Base-by-base conservation (phyloP, 2,329 filamentous ascomycete species). In the Ophiostoma sp. region DNA sequence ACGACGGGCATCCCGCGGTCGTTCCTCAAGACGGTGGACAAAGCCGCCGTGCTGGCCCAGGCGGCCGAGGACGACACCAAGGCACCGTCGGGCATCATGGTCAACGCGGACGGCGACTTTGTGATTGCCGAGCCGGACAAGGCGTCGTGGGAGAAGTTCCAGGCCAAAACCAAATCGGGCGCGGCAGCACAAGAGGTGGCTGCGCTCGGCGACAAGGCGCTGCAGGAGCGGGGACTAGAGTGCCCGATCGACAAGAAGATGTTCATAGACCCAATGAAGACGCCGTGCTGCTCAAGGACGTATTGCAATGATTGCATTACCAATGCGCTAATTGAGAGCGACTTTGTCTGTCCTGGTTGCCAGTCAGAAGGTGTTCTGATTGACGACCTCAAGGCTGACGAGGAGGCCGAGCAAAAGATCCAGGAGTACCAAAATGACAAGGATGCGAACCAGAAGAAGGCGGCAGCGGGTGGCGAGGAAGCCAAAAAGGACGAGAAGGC, bases 271-370 rank as follows among this genome's bases (percentile, higher is more conserved):
- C 95, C 96, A 88, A 96, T 97, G 88, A 97, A 97, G 89, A 98
- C 96, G 81, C 95, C 96, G 78, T 99, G 96, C 89, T 99, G 96
- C 87, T 90, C 93, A 85, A 97, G 93, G 89, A 98, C 95, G 81
- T 99, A 97, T 87, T 99, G 96, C 88, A 96, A 96, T 89, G 94
- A 98, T 82, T 99, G 96, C 92, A 98, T 99, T 85, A 97, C 96
- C 82, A 97, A 97, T 89, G 93, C 95, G 84, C 91, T 99, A 84
- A 95, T 98, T 84, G 95, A 98, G 87, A 96, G 92, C 89, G 96
- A 99, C 88, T 94, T 99, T 84, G 87, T 95, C 83, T 99, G 96
- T 83, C 96, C 96, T 76, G 91, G 91, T 78, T 99, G 96, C 86
- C 90, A 93, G 83, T 92, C 92, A 76, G 94, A 97, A 81, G 93